Percentiles rank a stretch among this genome's conserved stretches.
phyloP scores from a whole-genome alignment of 169 alveolate species.

The Pseudocohnilembus persalinus region DNA sequence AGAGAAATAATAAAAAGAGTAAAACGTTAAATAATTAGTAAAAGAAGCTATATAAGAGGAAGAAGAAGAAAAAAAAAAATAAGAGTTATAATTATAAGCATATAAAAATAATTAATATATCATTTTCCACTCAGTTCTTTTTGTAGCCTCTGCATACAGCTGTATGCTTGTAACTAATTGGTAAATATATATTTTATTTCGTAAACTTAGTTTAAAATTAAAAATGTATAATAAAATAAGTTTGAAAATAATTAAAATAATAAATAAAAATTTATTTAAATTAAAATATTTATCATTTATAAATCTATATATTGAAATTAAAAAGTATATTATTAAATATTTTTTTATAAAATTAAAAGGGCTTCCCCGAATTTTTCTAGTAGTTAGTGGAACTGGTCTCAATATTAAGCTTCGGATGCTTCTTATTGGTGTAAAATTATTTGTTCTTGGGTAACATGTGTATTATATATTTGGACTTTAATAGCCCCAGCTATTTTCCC shows the following conservation, averaged over 20 bases:
- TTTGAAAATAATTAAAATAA: too few species aligned
- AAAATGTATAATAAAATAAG: too few species aligned
- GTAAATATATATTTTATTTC: too few species aligned
- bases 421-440: neutral
- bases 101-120: too few species aligned
- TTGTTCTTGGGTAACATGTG: neutral
- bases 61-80: neutral
- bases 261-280: too few species aligned
- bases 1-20: neutral
- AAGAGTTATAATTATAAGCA: neutral
- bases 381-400: neutral
- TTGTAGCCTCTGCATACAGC: neutral
- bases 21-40: too few species aligned
- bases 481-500: conserved; percentile 46
- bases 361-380: neutral
- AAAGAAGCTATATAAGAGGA: neutral
- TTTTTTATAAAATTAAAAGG: too few species aligned
- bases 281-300: too few species aligned
- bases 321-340: too few species aligned
- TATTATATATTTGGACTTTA: conserved; percentile 47
- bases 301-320: too few species aligned
- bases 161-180: neutral
- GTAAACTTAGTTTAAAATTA: too few species aligned
- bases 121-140: neutral
- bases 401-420: neutral